These are phyloP conservation scores for Phyllosticta capitalensis DNA, from an alignment of 2,329 filamentous ascomycete species.

Conservation along the genomic window DNA sequence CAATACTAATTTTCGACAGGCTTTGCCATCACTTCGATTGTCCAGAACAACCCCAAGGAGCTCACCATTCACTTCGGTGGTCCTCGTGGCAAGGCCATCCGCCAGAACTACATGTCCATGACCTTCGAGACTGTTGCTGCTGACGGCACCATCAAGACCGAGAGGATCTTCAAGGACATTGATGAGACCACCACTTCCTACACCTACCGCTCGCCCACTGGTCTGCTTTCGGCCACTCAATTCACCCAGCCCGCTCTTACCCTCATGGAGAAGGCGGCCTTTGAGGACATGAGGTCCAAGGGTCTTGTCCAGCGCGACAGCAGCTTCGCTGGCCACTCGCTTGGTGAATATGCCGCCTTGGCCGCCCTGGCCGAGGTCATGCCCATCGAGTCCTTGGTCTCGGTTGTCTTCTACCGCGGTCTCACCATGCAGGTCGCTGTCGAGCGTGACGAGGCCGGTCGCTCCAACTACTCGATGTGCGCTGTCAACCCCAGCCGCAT, in stretches of 20 bases:
- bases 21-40: constrained; percentile 96
- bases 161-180: constrained; percentile 99
- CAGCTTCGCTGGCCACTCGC: constrained; percentile 94
- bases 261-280: constrained; percentile 98
- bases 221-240: constrained; percentile 90
- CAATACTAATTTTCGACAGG: constrained; percentile 14
- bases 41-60: constrained; percentile 99
- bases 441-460: constrained; percentile 83
- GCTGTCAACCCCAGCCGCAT: constrained; percentile 98
- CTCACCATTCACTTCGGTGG: constrained; percentile 97
- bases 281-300: constrained; percentile 98
- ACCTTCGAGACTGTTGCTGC: constrained; percentile 95
- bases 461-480: constrained; percentile 99
- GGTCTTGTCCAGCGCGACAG: constrained; percentile 92
- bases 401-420: constrained; percentile 97
- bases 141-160: constrained; percentile 90
- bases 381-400: constrained; percentile 98
- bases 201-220: constrained; percentile 91
- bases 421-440: constrained; percentile 99
- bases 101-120: constrained; percentile 99
- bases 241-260: constrained; percentile 97
- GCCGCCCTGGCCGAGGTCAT: constrained; percentile 95
- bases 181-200: constrained; percentile 87
- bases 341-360: constrained; percentile 95
- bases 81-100: constrained; percentile 90